These are phyloP conservation scores for Suhomyces sp. DNA, from an alignment of 805 yeast species.

Conservation along the genomic window DNA sequence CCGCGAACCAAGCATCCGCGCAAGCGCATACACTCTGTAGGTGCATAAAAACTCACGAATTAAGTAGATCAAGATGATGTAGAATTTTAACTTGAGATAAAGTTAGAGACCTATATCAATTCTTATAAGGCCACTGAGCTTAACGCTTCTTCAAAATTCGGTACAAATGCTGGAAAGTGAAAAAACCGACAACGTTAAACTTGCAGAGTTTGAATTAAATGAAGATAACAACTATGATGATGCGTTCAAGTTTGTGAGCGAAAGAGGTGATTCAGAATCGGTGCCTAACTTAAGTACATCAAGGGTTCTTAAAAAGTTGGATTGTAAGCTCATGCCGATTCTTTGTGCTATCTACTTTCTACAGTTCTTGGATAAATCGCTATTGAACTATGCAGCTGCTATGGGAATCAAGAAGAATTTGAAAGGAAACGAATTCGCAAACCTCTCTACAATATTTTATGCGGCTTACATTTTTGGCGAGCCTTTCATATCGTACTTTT, in stretches of 20 bases:
- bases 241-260: constrained; percentile 19
- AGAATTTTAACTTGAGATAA: neutral
- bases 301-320: constrained; percentile 37
- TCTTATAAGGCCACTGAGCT: no score
- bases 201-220: neutral
- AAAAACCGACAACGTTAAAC: neutral
- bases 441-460: constrained; percentile 52
- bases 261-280: neutral
- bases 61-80: neutral
- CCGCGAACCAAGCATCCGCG: neutral
- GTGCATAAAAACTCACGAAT: neutral
- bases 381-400: constrained; percentile 59
- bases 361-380: constrained; percentile 59
- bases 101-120: neutral
- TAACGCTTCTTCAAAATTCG: neutral
- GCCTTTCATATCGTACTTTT: constrained; percentile 37
- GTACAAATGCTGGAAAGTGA: neutral
- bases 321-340: constrained; percentile 45
- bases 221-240: constrained; percentile 13
- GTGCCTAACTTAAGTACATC: neutral
- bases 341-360: constrained; percentile 53
- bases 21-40: constrained; percentile 1
- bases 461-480: constrained; percentile 54
- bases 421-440: constrained; percentile 47
- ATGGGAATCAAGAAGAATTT: constrained; percentile 58